Evolutionary conservation across 2,329 filamentous ascomycete species (phyloP).

Genomic region (Alternaria alternata): DNA sequence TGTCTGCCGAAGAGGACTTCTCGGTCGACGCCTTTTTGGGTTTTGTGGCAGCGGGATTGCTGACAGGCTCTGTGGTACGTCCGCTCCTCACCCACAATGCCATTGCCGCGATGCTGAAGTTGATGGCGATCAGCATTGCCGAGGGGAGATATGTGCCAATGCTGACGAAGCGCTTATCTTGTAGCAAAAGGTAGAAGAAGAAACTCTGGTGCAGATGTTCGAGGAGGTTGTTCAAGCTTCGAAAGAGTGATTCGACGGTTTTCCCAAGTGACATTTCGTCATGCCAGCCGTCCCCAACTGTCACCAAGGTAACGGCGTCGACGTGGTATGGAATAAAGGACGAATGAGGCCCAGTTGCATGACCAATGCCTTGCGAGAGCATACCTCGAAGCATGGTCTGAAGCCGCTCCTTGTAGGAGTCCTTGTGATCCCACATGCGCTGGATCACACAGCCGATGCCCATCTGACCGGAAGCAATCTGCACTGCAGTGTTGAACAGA

Average conservation of each 20-base stretch:
- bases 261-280: conserved; percentile 96
- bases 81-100: conserved; percentile 93
- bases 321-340: conserved; percentile 98
- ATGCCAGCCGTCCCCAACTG: conserved; percentile 91
- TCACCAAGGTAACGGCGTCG: conserved; percentile 91
- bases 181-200: conserved; percentile 97
- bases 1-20: conserved; percentile 61
- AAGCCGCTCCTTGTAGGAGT: conserved; percentile 82
- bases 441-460: conserved; percentile 85
- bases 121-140: conserved; percentile 95
- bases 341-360: conserved; percentile 89
- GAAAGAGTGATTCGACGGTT: conserved; percentile 86
- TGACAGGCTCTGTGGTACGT: conserved; percentile 26
- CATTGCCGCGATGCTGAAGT: conserved; percentile 95
- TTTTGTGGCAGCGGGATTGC: conserved; percentile 38
- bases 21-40: conserved; percentile 51
- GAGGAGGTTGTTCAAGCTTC: conserved; percentile 93
- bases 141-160: conserved; percentile 97
- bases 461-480: conserved; percentile 91
- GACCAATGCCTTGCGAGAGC: conserved; percentile 87
- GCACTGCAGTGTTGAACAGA: conserved; percentile 90
- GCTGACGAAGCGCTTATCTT: conserved; percentile 91
- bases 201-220: conserved; percentile 99
- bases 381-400: conserved; percentile 91
- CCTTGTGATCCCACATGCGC: conserved; percentile 79